phyloP scores from a whole-genome alignment of 192 early-diverging fungal species.

The Funneliformis mosseae region DNA sequence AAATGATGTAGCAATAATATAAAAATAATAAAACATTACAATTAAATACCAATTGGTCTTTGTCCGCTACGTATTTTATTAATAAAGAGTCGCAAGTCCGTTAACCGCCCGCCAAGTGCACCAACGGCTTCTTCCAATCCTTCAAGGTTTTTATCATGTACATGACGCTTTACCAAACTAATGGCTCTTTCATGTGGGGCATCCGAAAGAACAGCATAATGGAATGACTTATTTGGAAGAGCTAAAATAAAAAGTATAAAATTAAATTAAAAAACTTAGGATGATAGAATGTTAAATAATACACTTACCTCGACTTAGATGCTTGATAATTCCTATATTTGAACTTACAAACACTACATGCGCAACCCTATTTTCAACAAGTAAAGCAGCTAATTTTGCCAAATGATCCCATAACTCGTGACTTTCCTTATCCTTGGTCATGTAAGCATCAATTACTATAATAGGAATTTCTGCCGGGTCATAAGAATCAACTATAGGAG shows the following conservation, averaged over 20 bases:
- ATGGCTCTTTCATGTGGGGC: conserved; percentile 66
- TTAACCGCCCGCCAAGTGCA: conserved; percentile 86
- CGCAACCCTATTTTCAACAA: conserved; percentile 83
- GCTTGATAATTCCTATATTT: conserved; percentile 68
- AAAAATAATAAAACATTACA: background rate
- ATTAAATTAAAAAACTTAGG: background rate
- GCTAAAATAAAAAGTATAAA: conserved; percentile 40
- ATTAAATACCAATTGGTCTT: conserved; percentile 53
- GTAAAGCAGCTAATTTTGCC: conserved; percentile 80
- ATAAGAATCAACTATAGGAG: conserved; percentile 25
- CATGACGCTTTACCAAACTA: conserved; percentile 56
- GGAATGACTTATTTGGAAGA: conserved; percentile 70
- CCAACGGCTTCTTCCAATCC: conserved; percentile 54
- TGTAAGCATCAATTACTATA: conserved; percentile 85
- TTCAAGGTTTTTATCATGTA: conserved; percentile 44
- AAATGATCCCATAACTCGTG: conserved; percentile 71
- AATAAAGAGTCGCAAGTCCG: conserved; percentile 86
- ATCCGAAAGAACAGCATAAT: conserved; percentile 69
- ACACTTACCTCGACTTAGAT: conserved; percentile 65
- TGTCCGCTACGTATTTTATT: conserved; percentile 84
- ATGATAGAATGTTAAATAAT: background rate
- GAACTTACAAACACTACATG: conserved; percentile 89
- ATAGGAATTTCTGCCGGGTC: conserved; percentile 76
- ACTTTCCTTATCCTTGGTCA: conserved; percentile 70
- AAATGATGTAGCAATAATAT: background rate